Conservation (phyloP, 2,329 filamentous ascomycete species). For the Sphaerulina populicola region DNA sequence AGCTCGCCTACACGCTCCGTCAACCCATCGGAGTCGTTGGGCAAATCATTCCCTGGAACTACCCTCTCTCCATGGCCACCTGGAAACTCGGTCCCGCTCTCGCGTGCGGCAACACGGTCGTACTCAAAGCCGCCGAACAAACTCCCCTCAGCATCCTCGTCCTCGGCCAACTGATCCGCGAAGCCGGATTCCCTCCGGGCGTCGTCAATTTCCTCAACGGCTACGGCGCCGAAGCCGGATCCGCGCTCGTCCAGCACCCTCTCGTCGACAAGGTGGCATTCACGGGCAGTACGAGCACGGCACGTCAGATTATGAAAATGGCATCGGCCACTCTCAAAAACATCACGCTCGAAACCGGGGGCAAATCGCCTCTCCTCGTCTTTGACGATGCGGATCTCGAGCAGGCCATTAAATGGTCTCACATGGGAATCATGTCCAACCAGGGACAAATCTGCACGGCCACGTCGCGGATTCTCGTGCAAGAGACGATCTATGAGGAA, state of each 20-base stretch:
- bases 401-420: constrained; percentile 59
- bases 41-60: constrained; percentile 73
- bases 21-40: constrained; percentile 23
- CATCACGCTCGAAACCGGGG: constrained; percentile 54
- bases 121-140: constrained; percentile 50
- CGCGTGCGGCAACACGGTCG: constrained; percentile 49
- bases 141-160: constrained; percentile 42
- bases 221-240: constrained; percentile 58
- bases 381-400: constrained; percentile 53
- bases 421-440: constrained; percentile 52
- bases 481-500: constrained; percentile 51
- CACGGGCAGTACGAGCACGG: constrained; percentile 66
- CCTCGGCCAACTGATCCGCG: constrained; percentile 57
- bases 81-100: constrained; percentile 67
- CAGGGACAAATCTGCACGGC: constrained; percentile 54
- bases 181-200: constrained; percentile 69
- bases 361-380: constrained; percentile 51
- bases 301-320: constrained; percentile 66
- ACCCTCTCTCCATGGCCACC: constrained; percentile 63
- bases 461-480: constrained; percentile 50
- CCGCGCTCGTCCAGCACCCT: constrained; percentile 58
- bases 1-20: constrained; percentile 34
- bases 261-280: constrained; percentile 71
- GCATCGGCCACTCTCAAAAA: constrained; percentile 58
- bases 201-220: constrained; percentile 72